These are phyloP conservation scores for Penicillium desertorum DNA, from an alignment of 495 filamentous ascomycete genomes.

Conservation along the genomic window DNA sequence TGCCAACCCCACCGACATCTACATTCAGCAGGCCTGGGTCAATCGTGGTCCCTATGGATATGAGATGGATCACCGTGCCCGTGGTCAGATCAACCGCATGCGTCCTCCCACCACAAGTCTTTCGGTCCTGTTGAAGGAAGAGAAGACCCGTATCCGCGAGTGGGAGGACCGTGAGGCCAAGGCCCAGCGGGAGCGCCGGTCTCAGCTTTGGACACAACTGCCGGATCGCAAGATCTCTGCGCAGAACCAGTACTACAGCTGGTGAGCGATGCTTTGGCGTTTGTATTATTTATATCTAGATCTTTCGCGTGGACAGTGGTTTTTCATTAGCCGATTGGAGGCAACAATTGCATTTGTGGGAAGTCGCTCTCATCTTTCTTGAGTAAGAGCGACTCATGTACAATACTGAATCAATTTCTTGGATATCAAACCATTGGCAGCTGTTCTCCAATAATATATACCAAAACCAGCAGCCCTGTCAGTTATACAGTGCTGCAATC, in stretches of 20 bases:
- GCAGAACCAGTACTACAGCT: slow-evolving; percentile 85
- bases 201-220: slow-evolving; percentile 79
- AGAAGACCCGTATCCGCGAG: slow-evolving; percentile 79
- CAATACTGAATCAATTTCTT: slow-evolving; percentile 29
- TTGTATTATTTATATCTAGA: slow-evolving; percentile 30
- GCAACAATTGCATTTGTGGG: slow-evolving; percentile 27
- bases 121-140: slow-evolving; percentile 86
- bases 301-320: slow-evolving; percentile 17
- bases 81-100: slow-evolving; percentile 62
- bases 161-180: slow-evolving; percentile 74
- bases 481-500: neutral
- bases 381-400: slow-evolving; percentile 28
- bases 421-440: slow-evolving; percentile 5
- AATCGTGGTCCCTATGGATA: slow-evolving; percentile 64
- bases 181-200: slow-evolving; percentile 61
- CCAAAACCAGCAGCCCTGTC: neutral
- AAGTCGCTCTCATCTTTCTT: slow-evolving; percentile 13
- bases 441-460: neutral
- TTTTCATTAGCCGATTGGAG: slow-evolving; percentile 18
- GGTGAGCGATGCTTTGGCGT: slow-evolving; percentile 55
- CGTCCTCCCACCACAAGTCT: slow-evolving; percentile 70
- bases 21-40: slow-evolving; percentile 90
- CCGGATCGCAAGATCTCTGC: slow-evolving; percentile 62
- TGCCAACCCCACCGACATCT: slow-evolving; percentile 69
- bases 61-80: slow-evolving; percentile 62